These are phyloP conservation scores for Tephrocybe sp. DNA, from an alignment of 768 basidiomycete species.

Conservation along the genomic window DNA sequence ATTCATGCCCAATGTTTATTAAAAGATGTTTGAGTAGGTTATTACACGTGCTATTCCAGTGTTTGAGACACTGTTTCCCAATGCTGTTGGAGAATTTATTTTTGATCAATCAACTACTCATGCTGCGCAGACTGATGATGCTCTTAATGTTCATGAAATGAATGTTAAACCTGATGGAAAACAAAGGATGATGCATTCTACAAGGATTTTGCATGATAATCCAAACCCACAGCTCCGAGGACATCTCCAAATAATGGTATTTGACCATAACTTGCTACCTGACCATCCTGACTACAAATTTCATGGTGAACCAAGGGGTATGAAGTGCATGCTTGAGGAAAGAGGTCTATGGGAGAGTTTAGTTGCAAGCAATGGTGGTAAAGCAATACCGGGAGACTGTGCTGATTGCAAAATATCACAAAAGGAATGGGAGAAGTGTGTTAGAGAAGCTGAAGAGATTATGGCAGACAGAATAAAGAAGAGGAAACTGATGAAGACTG, in stretches of 20 bases:
- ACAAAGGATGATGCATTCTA: not conserved
- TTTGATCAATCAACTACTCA: conserved; percentile 21
- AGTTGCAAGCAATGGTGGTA: no score
- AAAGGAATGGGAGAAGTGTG: no score
- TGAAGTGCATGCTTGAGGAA: no score
- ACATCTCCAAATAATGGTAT: not conserved
- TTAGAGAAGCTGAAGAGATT: no score
- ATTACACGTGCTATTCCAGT: conserved; percentile 5
- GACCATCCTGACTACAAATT: no score
- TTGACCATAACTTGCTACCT: no score
- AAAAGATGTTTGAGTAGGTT: not conserved
- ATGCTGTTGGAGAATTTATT: conserved; percentile 12
- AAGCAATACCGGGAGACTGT: no score
- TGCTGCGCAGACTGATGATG: conserved; percentile 14
- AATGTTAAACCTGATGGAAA: conserved; percentile 14
- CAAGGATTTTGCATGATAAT: conserved; percentile 1
- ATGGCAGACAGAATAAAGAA: no score
- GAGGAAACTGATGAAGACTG: no score
- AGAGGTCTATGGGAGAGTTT: no score
- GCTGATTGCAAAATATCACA: no score
- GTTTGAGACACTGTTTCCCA: conserved; percentile 12
- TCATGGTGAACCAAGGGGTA: no score
- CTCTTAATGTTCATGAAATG: conserved; percentile 19
- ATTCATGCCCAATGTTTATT: conserved; percentile 2
- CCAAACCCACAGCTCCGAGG: not conserved